phyloP scores from a whole-genome alignment of 2,329 filamentous ascomycete species.

The Ceratocystis ficicola region DNA sequence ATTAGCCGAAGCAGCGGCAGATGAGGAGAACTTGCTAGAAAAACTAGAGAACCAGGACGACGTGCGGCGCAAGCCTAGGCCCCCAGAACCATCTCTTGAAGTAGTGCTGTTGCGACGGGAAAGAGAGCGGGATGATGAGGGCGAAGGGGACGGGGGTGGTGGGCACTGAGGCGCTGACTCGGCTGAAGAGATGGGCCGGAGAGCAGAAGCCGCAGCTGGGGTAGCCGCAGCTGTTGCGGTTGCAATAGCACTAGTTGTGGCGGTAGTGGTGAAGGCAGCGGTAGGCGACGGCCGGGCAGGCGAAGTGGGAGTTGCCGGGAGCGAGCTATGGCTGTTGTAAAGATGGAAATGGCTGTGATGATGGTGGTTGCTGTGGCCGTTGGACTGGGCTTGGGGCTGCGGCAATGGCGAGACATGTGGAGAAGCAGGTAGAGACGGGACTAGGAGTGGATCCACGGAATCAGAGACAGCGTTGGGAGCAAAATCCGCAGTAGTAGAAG shows the following conservation, averaged over 20 bases:
- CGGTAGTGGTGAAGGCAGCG: neutral
- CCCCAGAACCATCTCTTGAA: constrained; percentile 11
- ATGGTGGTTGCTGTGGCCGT: neutral
- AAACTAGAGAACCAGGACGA: constrained; percentile 90
- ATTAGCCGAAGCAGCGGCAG: constrained; percentile 26
- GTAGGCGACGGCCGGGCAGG: constrained; percentile 5
- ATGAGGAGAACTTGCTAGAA: constrained; percentile 77
- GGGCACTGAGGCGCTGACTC: neutral
- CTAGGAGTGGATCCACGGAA: neutral
- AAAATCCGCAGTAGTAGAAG: neutral
- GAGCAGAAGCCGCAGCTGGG: neutral
- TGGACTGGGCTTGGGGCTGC: neutral
- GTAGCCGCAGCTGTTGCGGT: constrained; percentile 4
- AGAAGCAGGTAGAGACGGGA: neutral
- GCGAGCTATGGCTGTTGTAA: neutral
- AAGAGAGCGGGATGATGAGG: constrained; percentile 24
- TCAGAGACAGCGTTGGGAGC: neutral
- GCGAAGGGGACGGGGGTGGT: constrained; percentile 4
- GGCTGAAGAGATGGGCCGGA: neutral
- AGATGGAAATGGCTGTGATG: neutral
- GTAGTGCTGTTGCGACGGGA: constrained; percentile 19
- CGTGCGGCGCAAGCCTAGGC: constrained; percentile 37
- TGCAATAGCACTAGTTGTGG: neutral
- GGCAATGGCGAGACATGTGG: neutral
- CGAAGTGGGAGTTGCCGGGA: neutral